These are phyloP conservation scores for Globisporangium recalcitrans DNA, from an alignment of 352 stramenopile genomes.

Conservation along the genomic window DNA sequence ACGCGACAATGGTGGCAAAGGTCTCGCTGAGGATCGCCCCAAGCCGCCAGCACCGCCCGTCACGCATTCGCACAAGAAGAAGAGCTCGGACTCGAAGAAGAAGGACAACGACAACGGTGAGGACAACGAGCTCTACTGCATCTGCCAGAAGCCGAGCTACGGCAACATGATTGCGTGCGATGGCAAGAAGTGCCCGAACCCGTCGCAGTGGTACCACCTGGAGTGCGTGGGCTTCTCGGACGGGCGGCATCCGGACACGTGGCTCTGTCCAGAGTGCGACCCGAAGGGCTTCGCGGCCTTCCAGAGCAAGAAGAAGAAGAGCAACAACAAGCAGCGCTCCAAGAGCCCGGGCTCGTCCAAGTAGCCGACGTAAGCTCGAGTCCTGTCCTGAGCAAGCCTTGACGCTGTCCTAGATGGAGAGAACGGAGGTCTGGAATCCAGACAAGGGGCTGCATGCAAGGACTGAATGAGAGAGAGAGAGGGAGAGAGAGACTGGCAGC, in stretches of 20 bases:
- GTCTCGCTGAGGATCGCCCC: conserved; percentile 20
- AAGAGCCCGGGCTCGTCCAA: conserved; percentile 59
- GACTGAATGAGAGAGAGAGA: neutral
- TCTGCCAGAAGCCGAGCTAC: conserved; percentile 84
- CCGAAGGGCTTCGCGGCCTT: conserved; percentile 73
- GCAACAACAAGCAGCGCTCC: conserved; percentile 49
- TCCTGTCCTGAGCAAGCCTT: neutral
- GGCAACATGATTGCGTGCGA: conserved; percentile 89
- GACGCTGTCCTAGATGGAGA: neutral
- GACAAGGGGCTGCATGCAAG: neutral
- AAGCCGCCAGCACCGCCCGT: conserved; percentile 18
- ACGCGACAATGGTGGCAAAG: conserved; percentile 4
- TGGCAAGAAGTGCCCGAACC: conserved; percentile 83
- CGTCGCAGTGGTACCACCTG: conserved; percentile 86
- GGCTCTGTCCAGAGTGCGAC: conserved; percentile 84
- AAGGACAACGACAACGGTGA: conserved; percentile 63
- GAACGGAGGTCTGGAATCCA: neutral
- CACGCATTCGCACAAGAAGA: conserved; percentile 34
- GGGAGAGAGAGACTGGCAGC: neutral
- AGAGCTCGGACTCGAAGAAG: conserved; percentile 39
- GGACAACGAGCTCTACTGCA: conserved; percentile 87
- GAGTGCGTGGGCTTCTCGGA: conserved; percentile 82
- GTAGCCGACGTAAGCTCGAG: conserved; percentile 3
- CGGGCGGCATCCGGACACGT: conserved; percentile 78
- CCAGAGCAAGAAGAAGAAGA: conserved; percentile 86